Evolutionary conservation across 306 rosid genomes (phyloP).

Genomic region (Inga leiocalycina): DNA sequence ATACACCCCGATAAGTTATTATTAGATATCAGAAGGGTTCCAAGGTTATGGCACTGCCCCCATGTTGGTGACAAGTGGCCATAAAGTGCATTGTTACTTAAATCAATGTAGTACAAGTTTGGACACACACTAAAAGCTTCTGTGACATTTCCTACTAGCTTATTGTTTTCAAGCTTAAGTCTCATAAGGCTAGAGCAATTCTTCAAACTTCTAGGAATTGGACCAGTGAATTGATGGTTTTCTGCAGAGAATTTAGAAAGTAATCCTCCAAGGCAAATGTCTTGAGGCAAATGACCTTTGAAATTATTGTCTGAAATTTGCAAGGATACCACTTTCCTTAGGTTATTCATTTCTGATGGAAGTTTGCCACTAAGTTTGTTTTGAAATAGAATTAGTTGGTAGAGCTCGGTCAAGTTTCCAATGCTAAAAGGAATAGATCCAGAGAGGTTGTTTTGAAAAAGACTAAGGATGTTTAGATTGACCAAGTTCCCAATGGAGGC

Average conservation of each 20-base stretch:
- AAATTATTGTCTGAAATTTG: no score
- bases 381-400: rapidly evolving
- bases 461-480: background rate
- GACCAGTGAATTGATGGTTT: background rate
- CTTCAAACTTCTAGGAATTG: background rate
- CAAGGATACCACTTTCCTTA: background rate
- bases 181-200: background rate
- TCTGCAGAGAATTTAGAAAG: background rate
- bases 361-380: background rate
- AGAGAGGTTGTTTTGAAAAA: background rate
- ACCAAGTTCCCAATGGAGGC: background rate
- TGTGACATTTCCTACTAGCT: background rate
- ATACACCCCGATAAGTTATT: background rate
- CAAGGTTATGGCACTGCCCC: background rate
- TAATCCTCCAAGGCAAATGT: background rate
- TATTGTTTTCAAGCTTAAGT: background rate
- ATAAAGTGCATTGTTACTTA: background rate
- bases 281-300: background rate
- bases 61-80: background rate
- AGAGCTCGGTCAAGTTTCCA: background rate
- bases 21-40: background rate
- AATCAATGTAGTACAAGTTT: background rate
- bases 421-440: background rate
- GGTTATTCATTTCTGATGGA: background rate
- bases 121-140: background rate